Evolutionary conservation across 2,329 filamentous ascomycete genomes (phyloP).

Genomic region (Sporothrix phasma): DNA sequence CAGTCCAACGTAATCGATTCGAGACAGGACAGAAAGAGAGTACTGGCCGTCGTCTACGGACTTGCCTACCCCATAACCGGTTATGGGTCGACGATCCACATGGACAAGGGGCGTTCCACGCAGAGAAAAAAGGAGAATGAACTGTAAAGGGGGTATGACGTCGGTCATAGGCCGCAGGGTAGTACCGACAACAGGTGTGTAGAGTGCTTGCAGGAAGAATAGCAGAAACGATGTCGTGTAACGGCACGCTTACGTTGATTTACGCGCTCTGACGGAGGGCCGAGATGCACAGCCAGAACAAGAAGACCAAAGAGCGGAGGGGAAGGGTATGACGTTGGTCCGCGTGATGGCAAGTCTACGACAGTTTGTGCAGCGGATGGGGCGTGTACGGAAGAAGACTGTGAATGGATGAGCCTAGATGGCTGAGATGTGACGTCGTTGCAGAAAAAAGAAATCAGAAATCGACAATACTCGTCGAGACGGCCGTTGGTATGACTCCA

Average conservation of each 20-base stretch:
- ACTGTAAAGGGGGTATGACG: background rate
- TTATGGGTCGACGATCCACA: background rate
- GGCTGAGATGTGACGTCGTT: background rate
- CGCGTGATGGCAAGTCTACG: background rate
- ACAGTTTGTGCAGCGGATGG: background rate
- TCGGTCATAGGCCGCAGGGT: background rate
- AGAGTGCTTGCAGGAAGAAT: background rate
- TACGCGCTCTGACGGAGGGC: background rate
- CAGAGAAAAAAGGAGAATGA: too few species aligned
- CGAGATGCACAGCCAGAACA: background rate
- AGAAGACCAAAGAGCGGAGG: background rate
- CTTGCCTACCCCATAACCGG: background rate
- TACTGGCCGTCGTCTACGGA: background rate
- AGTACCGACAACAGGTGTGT: background rate
- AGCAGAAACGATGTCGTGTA: background rate
- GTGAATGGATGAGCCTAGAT: background rate
- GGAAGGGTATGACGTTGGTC: background rate
- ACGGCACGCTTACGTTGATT: background rate
- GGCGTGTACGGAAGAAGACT: background rate
- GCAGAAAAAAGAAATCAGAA: background rate
- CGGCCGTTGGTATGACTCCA: too few species aligned
- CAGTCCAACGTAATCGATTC: background rate
- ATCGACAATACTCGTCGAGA: background rate
- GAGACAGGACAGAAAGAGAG: background rate
- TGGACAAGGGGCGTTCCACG: background rate